Evolutionary conservation across 2,329 filamentous ascomycete species (phyloP), one percentile per base, ranked within the genome.

Genomic region (Aspergillus phoenicis): DNA sequence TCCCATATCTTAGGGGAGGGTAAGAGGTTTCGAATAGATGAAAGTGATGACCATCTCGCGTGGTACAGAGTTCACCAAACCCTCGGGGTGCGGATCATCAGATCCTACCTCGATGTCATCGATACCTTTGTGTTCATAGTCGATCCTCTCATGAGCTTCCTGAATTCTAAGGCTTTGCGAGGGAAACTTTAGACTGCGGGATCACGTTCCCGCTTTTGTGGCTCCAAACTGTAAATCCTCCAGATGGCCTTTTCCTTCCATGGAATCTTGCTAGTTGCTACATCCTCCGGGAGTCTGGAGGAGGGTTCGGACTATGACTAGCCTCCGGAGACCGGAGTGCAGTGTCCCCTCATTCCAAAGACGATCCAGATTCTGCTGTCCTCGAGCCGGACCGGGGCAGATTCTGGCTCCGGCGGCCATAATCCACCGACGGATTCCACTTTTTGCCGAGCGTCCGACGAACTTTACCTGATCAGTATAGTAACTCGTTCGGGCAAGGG

Each of bases 171-270:
- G 36, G 15, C 57, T 47, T 36, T 52, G 47, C 39, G 28, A 38
- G n/a, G 15, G 33, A 15, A 28, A 47, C 8, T 22, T 22, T n/a
- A 56, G 33, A 51, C 41, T 22, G 28, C 43, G 28, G 55, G 33
- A 55, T 49, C 38, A 56, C n/a, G 22, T 55, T 58, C 36, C 52
- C 39, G 26, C 52, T n/a, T 15, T 11, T 48, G 30, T 54, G n/a
- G 52, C 5, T 38, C 39, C 28, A 55, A 62, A 64, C 56, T 55
- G 62, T 64, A 62, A 62, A 64, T 62, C 61, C 58, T 61, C 55
- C 55, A 41, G 49, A 10, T 20, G 20, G 22, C 20, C 22, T 8
- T 36, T 4, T 17, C 20, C 8, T 53, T 36, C 15, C 4, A 28
- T 56, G 22, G 13, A 8, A 8, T 30, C 28, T 30, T 30, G 3